Evolutionary conservation across 352 stramenopile species (phyloP), one percentile per base, ranked within the genome.

Genomic region (Globisporangium nagaii): DNA sequence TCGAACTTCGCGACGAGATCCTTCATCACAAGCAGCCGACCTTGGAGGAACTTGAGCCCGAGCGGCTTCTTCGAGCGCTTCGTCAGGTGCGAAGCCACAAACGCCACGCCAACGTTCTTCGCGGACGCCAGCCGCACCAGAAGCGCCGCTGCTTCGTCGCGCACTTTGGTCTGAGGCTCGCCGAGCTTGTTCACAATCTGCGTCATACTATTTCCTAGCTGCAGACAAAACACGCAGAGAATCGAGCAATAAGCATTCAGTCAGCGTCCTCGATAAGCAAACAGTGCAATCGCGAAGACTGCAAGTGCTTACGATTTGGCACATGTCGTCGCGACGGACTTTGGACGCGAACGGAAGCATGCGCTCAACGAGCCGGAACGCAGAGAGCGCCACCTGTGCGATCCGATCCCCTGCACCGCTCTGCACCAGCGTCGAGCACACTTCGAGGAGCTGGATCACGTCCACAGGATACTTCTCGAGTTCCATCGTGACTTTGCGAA

Each of bases 401-500:
- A 91, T 93, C 6, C 79, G 68, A 36, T 93, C 84, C 11, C 77
- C 70, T 6, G 75, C 73, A 3, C 84, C 80, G 27, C 75, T 90
- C 65, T 93, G 80, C 11, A 77, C 84, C 8, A 93, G 60, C 12
- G 73, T 79, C 6, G 75, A 85, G 50, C 73, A 84, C 19, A 93
- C 73, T 10, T 81, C 69, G 20, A 89, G 37, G 4, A 90, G 58
- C 20, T 63, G 42, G 25, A 77, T 70, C 2, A 68, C 63, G 39
- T 90, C 72, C 15, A 73, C 68, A 0, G 62, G 58, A 34, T 83
- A 88, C 17, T 66, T 70, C 6, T 83, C 64, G 31, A 93, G 69
- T 1, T 91, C 75, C 68, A 90, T 82, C 1, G 76, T 83, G 13
- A 95, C 80, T 66, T 93, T 95, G 3, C 81, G 76, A 53, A 92